A percentile compares a stretch with the other conserved stretches of the same genome.
phyloP scores from a whole-genome alignment of 768 basidiomycete species.

The Grammothele lineata region DNA sequence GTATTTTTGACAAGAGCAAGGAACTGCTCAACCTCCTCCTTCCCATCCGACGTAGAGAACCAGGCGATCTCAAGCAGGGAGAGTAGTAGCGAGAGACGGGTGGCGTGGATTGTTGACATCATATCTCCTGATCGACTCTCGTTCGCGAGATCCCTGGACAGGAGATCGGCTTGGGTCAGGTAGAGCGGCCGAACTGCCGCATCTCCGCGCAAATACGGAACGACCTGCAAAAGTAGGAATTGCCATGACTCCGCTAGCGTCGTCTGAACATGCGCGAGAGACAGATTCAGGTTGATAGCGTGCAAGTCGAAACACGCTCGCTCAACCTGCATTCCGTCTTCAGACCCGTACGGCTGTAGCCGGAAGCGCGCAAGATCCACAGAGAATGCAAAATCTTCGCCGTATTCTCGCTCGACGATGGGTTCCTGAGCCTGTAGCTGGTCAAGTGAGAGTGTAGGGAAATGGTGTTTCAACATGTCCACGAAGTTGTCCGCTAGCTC shows the following conservation, averaged over 20 bases:
- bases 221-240: conserved; percentile 56
- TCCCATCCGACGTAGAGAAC: conserved; percentile 58
- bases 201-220: conserved; percentile 63
- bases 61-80: conserved; percentile 77
- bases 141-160: conserved; percentile 61
- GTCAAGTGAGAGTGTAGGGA: conserved; percentile 59
- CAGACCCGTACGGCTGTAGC: conserved; percentile 44
- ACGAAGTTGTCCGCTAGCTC: conserved; percentile 60
- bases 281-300: conserved; percentile 84
- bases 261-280: conserved; percentile 75
- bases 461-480: conserved; percentile 43
- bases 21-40: conserved; percentile 54
- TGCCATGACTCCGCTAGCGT: conserved; percentile 78
- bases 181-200: conserved; percentile 49
- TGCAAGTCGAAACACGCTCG: conserved; percentile 54
- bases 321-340: conserved; percentile 42
- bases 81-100: conserved; percentile 69
- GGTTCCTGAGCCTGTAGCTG: conserved; percentile 63
- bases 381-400: conserved; percentile 77
- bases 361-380: conserved; percentile 53
- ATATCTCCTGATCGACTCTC: conserved; percentile 79
- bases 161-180: conserved; percentile 52
- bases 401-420: conserved; percentile 66
- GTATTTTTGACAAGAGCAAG: conserved; percentile 57
- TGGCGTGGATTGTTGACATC: conserved; percentile 77